phyloP scores from a whole-genome alignment of 805 yeast species.

The Candida piceae region DNA sequence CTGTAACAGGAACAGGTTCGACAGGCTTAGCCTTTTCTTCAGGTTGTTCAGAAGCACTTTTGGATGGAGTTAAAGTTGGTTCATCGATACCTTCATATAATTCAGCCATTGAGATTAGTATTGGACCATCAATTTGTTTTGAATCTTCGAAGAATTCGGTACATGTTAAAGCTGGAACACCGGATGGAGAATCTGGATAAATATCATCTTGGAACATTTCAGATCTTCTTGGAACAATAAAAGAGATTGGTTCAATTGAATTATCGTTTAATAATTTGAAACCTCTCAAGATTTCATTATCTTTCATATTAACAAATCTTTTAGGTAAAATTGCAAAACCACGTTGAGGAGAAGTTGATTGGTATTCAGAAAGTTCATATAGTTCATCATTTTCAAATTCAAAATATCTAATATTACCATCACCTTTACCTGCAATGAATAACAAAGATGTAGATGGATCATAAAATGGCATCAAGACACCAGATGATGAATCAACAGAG shows the following conservation, averaged over 20 bases:
- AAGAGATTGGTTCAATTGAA: constrained; percentile 84
- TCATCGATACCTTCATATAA: constrained; percentile 71
- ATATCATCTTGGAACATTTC: constrained; percentile 91
- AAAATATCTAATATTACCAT: constrained; percentile 92
- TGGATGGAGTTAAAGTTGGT: constrained; percentile 42
- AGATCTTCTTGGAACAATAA: constrained; percentile 88
- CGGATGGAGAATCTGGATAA: constrained; percentile 86
- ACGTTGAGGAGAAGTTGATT: constrained; percentile 89
- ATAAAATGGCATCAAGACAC: constrained; percentile 86
- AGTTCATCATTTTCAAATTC: constrained; percentile 85
- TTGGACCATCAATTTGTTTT: constrained; percentile 76
- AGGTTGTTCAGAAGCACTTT: constrained; percentile 22
- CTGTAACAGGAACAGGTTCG: constrained; percentile 2
- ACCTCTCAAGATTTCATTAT: constrained; percentile 77
- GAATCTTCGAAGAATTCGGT: constrained; percentile 72
- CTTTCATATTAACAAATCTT: constrained; percentile 67
- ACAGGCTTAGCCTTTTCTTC: constrained; percentile 18
- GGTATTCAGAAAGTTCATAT: constrained; percentile 80
- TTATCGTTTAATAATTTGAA: constrained; percentile 87
- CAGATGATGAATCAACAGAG: constrained; percentile 84
- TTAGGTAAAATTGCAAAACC: constrained; percentile 92
- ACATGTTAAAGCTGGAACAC: constrained; percentile 70
- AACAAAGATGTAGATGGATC: constrained; percentile 78
- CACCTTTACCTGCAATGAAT: constrained; percentile 95
- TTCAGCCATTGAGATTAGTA: constrained; percentile 68